A percentile compares a stretch with the other conserved stretches of the same genome.
phyloP scores from a whole-genome alignment of 371 early-diverging fungal genomes.

The Cladochytrium tenue region DNA sequence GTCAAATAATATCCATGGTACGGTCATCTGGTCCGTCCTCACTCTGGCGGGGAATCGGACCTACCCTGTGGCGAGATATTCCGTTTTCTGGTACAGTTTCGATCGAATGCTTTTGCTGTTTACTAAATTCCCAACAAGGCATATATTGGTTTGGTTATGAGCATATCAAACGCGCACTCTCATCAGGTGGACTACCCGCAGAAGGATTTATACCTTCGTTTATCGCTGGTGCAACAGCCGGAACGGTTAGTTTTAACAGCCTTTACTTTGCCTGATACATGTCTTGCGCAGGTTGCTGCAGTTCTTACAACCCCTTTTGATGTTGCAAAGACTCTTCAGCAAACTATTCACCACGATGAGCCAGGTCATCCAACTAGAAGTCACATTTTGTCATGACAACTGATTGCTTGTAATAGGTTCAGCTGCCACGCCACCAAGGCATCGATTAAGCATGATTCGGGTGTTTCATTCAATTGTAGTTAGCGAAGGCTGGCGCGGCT shows the following conservation, averaged over 20 bases:
- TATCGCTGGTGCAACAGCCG: slow-evolving; percentile 39
- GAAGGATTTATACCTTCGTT: slow-evolving; percentile 31
- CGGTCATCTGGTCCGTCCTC: slow-evolving; percentile 58
- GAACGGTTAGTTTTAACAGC: slow-evolving; percentile 21
- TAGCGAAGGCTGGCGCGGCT: slow-evolving; percentile 72
- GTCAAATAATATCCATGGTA: slow-evolving; percentile 66
- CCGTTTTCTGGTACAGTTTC: slow-evolving; percentile 72
- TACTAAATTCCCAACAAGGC: too few relatives aligned
- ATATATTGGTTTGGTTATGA: slow-evolving; percentile 94
- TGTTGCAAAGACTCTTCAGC: slow-evolving; percentile 88
- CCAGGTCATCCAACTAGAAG: slow-evolving; percentile 8
- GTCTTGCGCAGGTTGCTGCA: slow-evolving; percentile 71
- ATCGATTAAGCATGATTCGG: slow-evolving; percentile 19
- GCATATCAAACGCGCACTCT: slow-evolving; percentile 43
- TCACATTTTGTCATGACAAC: neutral
- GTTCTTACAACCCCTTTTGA: slow-evolving; percentile 92
- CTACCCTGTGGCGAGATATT: slow-evolving; percentile 93
- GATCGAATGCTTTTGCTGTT: neutral
- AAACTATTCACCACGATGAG: slow-evolving; percentile 47
- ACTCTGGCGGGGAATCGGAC: slow-evolving; percentile 86
- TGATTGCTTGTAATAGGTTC: too few relatives aligned
- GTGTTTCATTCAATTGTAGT: slow-evolving; percentile 60
- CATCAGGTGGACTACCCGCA: neutral
- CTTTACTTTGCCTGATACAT: neutral
- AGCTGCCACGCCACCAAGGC: too few relatives aligned